Conservation (phyloP, 257 asterid species). For the Eustoma russellianum region DNA sequence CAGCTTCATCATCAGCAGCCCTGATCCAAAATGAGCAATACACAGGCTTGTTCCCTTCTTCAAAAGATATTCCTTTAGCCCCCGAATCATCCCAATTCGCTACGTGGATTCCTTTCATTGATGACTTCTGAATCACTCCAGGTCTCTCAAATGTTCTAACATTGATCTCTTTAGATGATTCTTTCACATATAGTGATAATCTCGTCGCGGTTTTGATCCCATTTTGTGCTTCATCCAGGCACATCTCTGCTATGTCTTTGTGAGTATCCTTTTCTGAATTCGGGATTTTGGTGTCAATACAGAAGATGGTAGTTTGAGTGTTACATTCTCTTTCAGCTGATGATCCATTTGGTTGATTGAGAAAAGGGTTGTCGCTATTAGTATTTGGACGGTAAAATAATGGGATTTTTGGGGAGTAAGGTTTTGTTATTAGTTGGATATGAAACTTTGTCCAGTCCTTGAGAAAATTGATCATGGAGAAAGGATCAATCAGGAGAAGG, state of each 20-base stretch:
- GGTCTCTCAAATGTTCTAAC: slow-evolving; percentile 23
- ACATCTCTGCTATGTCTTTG: slow-evolving; percentile 28
- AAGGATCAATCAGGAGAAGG: slow-evolving; percentile 50
- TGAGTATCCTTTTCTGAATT: slow-evolving; percentile 12
- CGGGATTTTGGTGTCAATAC: slow-evolving; percentile 7
- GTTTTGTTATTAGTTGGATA: slow-evolving; percentile 15
- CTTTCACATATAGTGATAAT: slow-evolving; percentile 25
- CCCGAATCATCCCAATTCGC: slow-evolving; percentile 36
- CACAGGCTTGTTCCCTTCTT: slow-evolving; percentile 28
- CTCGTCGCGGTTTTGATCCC: slow-evolving; percentile 19
- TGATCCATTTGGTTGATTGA: slow-evolving; percentile 15
- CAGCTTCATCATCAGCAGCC: slow-evolving; percentile 41
- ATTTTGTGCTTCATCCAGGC: slow-evolving; percentile 34
- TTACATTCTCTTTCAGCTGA: slow-evolving; percentile 17
- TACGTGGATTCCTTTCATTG: slow-evolving; percentile 8
- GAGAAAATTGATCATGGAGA: slow-evolving; percentile 33
- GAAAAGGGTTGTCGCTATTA: slow-evolving; percentile 14
- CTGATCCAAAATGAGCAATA: slow-evolving; percentile 50
- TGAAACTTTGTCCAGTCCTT: slow-evolving; percentile 44
- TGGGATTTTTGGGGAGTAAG: slow-evolving; percentile 24
- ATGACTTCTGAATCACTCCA: slow-evolving; percentile 14
- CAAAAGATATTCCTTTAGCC: slow-evolving; percentile 23
- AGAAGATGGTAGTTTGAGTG: slow-evolving; percentile 25
- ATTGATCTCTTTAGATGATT: slow-evolving; percentile 12
- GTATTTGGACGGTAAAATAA: slow-evolving; percentile 33